These are phyloP conservation scores for Malassezia dermatis DNA, from an alignment of 1,284 basidiomycete species.

Conservation along the genomic window DNA sequence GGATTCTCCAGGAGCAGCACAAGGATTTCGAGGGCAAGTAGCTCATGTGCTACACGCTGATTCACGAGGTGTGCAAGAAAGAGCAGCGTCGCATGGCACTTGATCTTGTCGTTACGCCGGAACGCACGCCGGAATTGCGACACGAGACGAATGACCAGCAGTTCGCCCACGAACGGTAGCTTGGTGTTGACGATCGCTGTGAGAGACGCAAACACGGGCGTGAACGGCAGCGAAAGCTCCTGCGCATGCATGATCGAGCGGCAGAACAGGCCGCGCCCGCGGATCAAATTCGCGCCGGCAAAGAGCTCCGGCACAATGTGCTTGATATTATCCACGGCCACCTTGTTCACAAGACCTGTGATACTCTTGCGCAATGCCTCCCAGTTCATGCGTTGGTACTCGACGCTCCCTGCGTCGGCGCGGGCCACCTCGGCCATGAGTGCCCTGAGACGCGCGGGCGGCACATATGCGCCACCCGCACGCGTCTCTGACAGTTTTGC, in stretches of 20 bases:
- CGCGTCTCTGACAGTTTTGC: constrained; percentile 50
- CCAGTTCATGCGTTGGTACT: constrained; percentile 92
- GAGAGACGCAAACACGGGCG: constrained; percentile 88
- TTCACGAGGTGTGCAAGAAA: constrained; percentile 97
- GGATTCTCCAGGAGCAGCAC: constrained; percentile 86
- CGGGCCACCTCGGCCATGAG: constrained; percentile 70
- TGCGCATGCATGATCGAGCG: constrained; percentile 97
- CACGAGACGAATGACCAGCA: constrained; percentile 75
- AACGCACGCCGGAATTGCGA: constrained; percentile 90
- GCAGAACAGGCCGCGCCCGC: constrained; percentile 44
- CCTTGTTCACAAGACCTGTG: constrained; percentile 97
- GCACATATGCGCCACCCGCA: constrained; percentile 91
- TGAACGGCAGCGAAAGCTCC: constrained; percentile 88
- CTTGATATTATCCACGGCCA: constrained; percentile 80
- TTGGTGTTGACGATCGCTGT: constrained; percentile 95
- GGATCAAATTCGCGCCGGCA: constrained; percentile 44
- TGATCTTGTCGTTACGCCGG: constrained; percentile 94
- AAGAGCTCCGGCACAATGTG: constrained; percentile 72
- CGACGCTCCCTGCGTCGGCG: constrained; percentile 73
- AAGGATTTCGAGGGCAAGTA: constrained; percentile 87
- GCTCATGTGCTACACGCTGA: constrained; percentile 84
- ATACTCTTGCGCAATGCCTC: constrained; percentile 94
- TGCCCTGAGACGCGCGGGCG: constrained; percentile 75
- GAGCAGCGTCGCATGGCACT: constrained; percentile 85
- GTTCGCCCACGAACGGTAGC: constrained; percentile 86